Base-by-base conservation (phyloP, 2,329 filamentous ascomycete genomes). In the Leptosphaerulina australis region DNA sequence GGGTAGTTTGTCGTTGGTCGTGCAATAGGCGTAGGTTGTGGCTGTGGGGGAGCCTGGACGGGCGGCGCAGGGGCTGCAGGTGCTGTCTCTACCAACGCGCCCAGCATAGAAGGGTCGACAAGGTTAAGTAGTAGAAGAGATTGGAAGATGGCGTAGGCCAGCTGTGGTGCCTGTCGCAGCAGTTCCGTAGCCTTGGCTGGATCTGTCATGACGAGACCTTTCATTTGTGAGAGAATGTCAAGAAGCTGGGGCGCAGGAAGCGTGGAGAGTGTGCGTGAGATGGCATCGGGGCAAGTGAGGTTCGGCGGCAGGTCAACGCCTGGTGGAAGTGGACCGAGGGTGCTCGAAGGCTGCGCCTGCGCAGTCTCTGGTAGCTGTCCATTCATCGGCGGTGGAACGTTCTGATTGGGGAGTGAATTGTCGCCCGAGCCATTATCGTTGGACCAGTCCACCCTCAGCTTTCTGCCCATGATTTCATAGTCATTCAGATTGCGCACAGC, bases 401-500 rank as follows among this genome's bases (percentile, higher is more conserved):
- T 79, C 63, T 82, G 75, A 33, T 68, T 70, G 26, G 74, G 67
- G 14, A 76, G 73, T 44, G 75, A 74, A 40, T 74, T 79, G 49
- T 78, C 84, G 55, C 83, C 82, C 34, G 85, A 87, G 62, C 88
- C 88, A 59, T 91, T 90, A 71, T 97, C 93, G 73, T 96, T 96
- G 51, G 90, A 94, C 75, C 95, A 99, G 74, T 97, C 94, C 47
- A 99, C 94, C 53, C 92, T 85, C 57, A 99, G 82, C 74, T 96
- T 96, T 66, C 94, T 85, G 46, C 91, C 91, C 87, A 96, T 95
- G 69, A 97, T 86, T 72, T 97, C 93, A 76, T 91, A 87, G 73
- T 96, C 91, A 77, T 97, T 96, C 43, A 97, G 79, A 70, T 99
- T 97, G 62, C 93, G 88, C 37, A 97, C 93, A 2, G 94, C 94